Evolutionary conservation across 306 rosid species (phyloP), one percentile per base, ranked within the genome.

Genomic region (Quillaja saponaria): DNA sequence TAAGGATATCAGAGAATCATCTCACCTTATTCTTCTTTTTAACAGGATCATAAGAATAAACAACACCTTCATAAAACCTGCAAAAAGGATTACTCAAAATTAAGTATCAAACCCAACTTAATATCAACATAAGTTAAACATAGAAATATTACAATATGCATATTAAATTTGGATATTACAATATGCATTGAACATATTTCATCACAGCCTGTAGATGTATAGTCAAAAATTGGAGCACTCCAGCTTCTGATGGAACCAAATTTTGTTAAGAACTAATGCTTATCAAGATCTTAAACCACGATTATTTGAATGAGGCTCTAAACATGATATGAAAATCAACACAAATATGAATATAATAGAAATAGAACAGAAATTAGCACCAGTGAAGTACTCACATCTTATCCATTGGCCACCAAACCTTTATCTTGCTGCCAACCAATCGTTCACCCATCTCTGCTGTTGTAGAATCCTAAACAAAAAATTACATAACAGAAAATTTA

Each of bases 331-430:
- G 31, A 47, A 47, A 51, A 6, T 2, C 3, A 34, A 39, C 12
- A 50, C 17, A 48, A 37, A 52, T 25, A 57, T 51, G 13, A 35
- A 12, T 8, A 72, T 20, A 50, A 54, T 6, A 68, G 59, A 50
- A 65, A 44, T 42, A 14, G 35, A 49, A 12, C 21, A 48, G 34
- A 58, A 34, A 76, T 61, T 51, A 55, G 70, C 14, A 51, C 33
- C 46, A 64, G 44, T 38, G 61, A 74, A 60, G 51, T 53, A 80
- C 96, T 84, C 73, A 91, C 97, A 0, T 53, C 61, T 61, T 78
- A 68, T 91, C 97, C 57, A 53, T 16, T 11, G 97, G 97, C 96
- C 97, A 91, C 95, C 89, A 91, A 48, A 91, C 86, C 62, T 62
- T 86, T 63, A 91, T 77, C 49, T 68, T 77, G 6, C 63, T 47